Conservation (phyloP, 352 stramenopile species). For the Pythium volutum region DNA sequence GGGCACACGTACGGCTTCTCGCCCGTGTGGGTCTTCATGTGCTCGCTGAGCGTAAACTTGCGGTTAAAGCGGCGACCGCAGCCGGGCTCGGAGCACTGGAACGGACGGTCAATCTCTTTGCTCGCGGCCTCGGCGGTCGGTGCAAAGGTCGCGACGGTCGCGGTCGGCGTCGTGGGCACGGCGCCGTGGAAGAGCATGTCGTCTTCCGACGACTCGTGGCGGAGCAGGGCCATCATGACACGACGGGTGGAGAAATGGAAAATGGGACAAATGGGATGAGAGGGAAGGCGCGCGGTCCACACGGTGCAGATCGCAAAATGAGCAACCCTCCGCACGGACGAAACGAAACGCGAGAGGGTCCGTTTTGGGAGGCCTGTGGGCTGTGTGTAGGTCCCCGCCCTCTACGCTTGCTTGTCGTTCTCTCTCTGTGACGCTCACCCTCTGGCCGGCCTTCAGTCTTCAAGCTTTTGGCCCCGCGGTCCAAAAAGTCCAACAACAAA, state of each 20-base stretch:
- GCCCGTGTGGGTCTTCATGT: slow-evolving; percentile 82
- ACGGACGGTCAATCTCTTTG: slow-evolving; percentile 24
- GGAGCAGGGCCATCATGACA: slow-evolving; percentile 17
- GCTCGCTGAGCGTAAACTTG: slow-evolving; percentile 72
- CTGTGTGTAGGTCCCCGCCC: too few relatives aligned
- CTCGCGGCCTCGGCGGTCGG: background rate
- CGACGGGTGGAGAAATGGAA: background rate
- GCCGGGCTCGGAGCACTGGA: slow-evolving; percentile 38
- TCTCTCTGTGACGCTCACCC: background rate
- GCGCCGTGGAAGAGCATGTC: background rate
- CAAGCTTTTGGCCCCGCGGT: background rate
- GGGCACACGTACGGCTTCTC: slow-evolving; percentile 60
- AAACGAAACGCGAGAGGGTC: too few relatives aligned
- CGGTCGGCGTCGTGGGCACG: slow-evolving; percentile 17
- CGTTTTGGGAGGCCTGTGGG: too few relatives aligned
- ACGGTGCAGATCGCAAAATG: slow-evolving; percentile 19
- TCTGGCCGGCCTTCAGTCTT: background rate
- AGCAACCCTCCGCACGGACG: background rate
- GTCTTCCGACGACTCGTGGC: slow-evolving; percentile 6
- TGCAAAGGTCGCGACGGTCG: slow-evolving; percentile 7
- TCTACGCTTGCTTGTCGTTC: background rate
- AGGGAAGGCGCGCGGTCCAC: background rate
- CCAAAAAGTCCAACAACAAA: too few relatives aligned
- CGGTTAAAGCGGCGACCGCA: slow-evolving; percentile 59
- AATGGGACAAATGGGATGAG: background rate